Evolutionary conservation across 2,329 filamentous ascomycete species (phyloP).

Genomic region (Penicillium fuscoglaucum): DNA sequence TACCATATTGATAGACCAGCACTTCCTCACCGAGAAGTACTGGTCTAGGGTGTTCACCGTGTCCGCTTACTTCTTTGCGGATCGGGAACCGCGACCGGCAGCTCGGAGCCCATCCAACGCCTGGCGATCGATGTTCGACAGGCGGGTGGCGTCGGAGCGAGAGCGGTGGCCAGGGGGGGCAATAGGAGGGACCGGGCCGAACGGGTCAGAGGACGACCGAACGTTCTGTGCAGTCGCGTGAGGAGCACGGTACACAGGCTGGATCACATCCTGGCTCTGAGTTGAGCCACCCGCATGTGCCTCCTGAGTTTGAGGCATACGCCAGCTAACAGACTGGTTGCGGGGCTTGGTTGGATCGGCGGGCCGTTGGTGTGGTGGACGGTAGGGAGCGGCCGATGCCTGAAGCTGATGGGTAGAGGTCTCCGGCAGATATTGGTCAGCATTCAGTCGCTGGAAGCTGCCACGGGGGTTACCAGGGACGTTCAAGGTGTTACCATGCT

Average conservation of each 20-base stretch:
- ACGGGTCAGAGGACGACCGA: slow-evolving; percentile 4
- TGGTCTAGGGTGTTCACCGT: no score
- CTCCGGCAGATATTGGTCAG: neutral
- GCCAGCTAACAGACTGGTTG: neutral
- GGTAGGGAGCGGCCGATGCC: neutral
- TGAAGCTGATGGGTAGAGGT: neutral
- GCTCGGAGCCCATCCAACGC: neutral
- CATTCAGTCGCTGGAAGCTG: neutral
- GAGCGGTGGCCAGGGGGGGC: neutral
- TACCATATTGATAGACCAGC: neutral
- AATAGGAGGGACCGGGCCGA: neutral
- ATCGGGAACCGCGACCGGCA: neutral
- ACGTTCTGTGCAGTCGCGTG: slow-evolving; percentile 2
- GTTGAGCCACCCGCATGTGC: neutral
- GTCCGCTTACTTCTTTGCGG: neutral
- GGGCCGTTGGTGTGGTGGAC: neutral
- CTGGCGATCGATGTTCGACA: neutral
- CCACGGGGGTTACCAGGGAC: neutral
- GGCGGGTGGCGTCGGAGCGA: neutral
- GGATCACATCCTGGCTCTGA: neutral
- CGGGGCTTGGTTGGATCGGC: neutral
- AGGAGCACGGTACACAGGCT: neutral
- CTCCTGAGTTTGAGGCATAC: neutral
- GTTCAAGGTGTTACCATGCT: neutral
- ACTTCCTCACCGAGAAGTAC: neutral